Evolutionary conservation across 1,284 basidiomycete species (phyloP).

Genomic region (Trametes polyzona): DNA sequence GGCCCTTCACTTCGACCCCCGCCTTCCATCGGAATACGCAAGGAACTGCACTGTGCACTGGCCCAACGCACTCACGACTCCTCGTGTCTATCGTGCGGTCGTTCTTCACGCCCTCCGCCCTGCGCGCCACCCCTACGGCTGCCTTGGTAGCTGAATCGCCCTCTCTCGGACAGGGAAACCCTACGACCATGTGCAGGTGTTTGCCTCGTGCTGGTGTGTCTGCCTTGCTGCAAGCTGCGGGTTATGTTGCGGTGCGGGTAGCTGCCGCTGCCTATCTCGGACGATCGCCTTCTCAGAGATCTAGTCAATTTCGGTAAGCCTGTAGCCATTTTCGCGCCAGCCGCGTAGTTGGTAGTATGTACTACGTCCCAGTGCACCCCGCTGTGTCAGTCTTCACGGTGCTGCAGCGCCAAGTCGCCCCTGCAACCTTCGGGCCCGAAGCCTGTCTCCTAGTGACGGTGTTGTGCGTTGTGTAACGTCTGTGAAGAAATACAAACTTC

Average conservation of each 20-base stretch:
- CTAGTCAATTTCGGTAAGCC: conserved; percentile 14
- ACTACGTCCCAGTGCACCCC: not conserved
- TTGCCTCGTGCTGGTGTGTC: conserved; percentile 14
- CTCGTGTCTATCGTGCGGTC: conserved; percentile 22
- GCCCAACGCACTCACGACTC: conserved; percentile 6
- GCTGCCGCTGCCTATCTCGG: conserved; percentile 10
- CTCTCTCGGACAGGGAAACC: conserved; percentile 15
- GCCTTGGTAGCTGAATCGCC: conserved; percentile 10
- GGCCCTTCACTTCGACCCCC: conserved; percentile 1
- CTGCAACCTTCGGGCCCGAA: conserved; percentile 14
- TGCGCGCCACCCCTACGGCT: conserved; percentile 3
- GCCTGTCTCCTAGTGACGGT: conserved; percentile 13
- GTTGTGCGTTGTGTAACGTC: conserved; percentile 10
- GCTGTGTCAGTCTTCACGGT: not conserved
- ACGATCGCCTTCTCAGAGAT: conserved; percentile 16
- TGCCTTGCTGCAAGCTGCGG: conserved; percentile 19
- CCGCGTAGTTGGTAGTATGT: not conserved
- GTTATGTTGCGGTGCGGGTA: conserved; percentile 8
- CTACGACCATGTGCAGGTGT: conserved; percentile 16
- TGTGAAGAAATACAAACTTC: conserved; percentile 3
- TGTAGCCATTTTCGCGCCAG: conserved; percentile 11
- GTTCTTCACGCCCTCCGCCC: conserved; percentile 19
- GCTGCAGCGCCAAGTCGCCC: not conserved
- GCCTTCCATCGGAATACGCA: conserved; percentile 7
- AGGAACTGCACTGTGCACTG: conserved; percentile 19